Percentiles rank a stretch among this genome's conserved stretches.
Evolutionary conservation across 129 eudicot genomes (phyloP).

Genomic region (Helianthus annuus): DNA sequence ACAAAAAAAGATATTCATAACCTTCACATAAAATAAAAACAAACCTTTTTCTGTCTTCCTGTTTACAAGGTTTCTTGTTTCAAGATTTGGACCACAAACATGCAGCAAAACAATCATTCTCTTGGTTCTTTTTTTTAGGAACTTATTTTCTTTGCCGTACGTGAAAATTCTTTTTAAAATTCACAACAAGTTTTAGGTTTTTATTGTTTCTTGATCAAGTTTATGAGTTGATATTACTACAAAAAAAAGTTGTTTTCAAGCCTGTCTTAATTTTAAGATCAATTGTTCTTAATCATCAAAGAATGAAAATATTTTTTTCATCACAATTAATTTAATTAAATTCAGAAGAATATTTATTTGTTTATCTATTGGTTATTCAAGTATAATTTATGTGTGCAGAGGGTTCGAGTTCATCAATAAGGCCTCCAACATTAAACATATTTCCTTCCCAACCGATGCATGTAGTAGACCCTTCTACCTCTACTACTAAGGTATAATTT

Average conservation of each 20-base stretch:
- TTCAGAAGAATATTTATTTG: neutral
- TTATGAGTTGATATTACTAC: neutral
- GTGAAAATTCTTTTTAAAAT: conserved; percentile 2
- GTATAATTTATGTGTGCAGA: conserved; percentile 37
- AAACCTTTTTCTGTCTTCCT: conserved; percentile 27
- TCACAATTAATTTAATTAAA: neutral
- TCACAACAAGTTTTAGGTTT: conserved; percentile 15
- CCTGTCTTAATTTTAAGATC: neutral
- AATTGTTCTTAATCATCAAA: conserved; percentile 14
- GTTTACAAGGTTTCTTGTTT: conserved; percentile 36
- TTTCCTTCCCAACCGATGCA: conserved; percentile 99
- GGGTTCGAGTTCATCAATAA: conserved; percentile 43
- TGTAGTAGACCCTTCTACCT: conserved; percentile 62
- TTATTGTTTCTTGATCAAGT: neutral
- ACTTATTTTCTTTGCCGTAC: conserved; percentile 1
- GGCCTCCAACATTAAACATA: conserved; percentile 89
- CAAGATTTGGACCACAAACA: conserved; percentile 47
- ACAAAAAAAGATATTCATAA: conserved; percentile 25
- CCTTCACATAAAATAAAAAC: conserved; percentile 24
- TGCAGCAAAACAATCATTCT: conserved; percentile 41
- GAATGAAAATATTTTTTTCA: neutral
- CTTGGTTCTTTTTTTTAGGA: conserved; percentile 16
- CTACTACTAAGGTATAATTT: conserved; percentile 50
- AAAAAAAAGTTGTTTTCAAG: neutral
- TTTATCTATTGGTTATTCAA: neutral